phyloP scores from a whole-genome alignment of 2,329 filamentous ascomycete species.

The Leptographium lundbergii region DNA sequence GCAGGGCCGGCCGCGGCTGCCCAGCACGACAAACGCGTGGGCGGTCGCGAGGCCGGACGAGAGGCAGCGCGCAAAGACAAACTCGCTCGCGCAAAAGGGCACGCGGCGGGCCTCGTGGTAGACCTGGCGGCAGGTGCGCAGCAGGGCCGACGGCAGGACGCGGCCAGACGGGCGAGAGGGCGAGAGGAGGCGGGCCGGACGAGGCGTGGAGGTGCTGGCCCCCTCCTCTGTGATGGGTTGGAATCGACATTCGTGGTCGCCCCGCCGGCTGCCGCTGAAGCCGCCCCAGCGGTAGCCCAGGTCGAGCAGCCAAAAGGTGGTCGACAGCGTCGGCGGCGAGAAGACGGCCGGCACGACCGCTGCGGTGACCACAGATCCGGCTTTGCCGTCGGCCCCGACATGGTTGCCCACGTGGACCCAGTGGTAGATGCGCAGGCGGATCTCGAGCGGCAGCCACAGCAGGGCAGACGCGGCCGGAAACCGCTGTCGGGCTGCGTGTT shows the following conservation, averaged over 20 bases:
- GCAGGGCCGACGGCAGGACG: conserved; percentile 25
- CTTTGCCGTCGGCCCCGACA: neutral
- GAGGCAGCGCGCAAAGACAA: conserved; percentile 23
- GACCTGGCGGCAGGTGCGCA: conserved; percentile 25
- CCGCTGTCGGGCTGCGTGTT: too few species aligned
- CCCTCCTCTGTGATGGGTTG: too few species aligned
- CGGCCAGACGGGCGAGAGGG: conserved; percentile 24
- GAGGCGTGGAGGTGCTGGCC: neutral
- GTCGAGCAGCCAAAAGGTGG: conserved; percentile 23
- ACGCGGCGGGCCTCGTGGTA: conserved; percentile 28
- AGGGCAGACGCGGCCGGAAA: too few species aligned
- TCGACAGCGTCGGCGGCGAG: conserved; percentile 8
- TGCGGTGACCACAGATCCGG: too few species aligned
- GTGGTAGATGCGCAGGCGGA: conserved; percentile 33
- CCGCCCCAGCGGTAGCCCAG: conserved; percentile 1
- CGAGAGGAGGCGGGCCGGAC: conserved; percentile 14
- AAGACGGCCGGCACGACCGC: neutral
- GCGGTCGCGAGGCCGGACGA: conserved; percentile 26
- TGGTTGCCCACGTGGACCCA: conserved; percentile 20
- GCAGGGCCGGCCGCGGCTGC: neutral
- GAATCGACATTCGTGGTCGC: neutral
- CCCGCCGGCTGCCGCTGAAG: neutral
- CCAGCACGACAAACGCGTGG: conserved; percentile 16
- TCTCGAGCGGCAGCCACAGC: conserved; percentile 28
- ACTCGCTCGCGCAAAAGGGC: conserved; percentile 31